Evolutionary conservation across 768 basidiomycete genomes (phyloP), one percentile per base, ranked within the genome.

Genomic region (Lentinula sp.): DNA sequence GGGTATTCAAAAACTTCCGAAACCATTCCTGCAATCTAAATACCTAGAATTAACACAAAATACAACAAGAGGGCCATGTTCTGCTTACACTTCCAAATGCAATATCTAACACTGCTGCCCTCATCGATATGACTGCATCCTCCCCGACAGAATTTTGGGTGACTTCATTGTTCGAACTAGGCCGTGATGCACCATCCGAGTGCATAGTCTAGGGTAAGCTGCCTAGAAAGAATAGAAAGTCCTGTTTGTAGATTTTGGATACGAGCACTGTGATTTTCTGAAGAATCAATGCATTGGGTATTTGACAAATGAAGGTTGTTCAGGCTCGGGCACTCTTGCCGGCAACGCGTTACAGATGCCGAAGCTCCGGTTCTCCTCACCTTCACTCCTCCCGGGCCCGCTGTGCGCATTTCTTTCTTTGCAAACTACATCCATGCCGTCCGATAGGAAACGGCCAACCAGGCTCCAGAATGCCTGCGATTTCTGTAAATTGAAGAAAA

Each of bases 1-100:
- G 96, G 96, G 70, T 97, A 93, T 75, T 96, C 95, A 64, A 97
- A 87, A 15, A 94, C 77, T 71, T 81, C 79, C 9, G 94, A 88
- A 8, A 83, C 78, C 79, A 96, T 93, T 28, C 95, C 95, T 59
- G 95, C 92, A 59, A 53, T 46, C 52, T 50, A n/a, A 56, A 43
- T 41, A 61, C 28, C 32, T 18, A 36, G 15, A 28, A 32, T 36
- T 18, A 46, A 42, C 5, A 57, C 18, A 28, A n/a, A 23, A 59
- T 18, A 62, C 6, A 53, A 18, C n/a, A 23, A 13, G n/a, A 28
- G 57, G 60, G 6, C 8, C 55, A 48, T 39, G n/a, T 15, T 49
- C 32, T 33, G 76, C 84, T 63, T 62, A 85, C 85, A 63, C 85
- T 84, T 12, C 84, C 85, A 68, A 85, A 82, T 8, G 77, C 69